phyloP scores from a whole-genome alignment of 495 filamentous ascomycete genomes.

The Neurospora sp. region DNA sequence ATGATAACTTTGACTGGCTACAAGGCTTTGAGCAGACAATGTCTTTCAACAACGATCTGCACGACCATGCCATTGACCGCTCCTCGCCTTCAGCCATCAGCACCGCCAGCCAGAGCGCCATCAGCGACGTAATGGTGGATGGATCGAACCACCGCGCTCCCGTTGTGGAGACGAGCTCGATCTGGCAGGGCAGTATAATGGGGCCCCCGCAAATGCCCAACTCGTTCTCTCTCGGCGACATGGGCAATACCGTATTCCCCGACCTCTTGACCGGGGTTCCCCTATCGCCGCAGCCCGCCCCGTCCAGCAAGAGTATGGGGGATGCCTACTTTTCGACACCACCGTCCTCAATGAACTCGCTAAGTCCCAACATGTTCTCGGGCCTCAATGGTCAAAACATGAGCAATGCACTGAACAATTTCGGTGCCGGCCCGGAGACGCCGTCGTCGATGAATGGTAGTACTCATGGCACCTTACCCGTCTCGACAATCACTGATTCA shows the following conservation, averaged over 20 bases:
- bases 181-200: conserved; percentile 62
- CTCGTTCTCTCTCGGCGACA: conserved; percentile 49
- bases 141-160: conserved; percentile 53
- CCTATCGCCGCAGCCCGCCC: conserved; percentile 50
- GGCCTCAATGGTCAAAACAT: conserved; percentile 43
- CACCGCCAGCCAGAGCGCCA: conserved; percentile 80
- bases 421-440: conserved; percentile 52
- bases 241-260: conserved; percentile 43
- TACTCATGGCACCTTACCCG: conserved; percentile 45
- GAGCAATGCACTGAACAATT: conserved; percentile 47
- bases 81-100: conserved; percentile 94
- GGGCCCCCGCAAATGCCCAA: conserved; percentile 47
- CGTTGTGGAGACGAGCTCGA: conserved; percentile 36
- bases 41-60: conserved; percentile 51
- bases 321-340: conserved; percentile 51
- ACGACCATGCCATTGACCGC: conserved; percentile 75
- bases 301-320: conserved; percentile 35
- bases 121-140: conserved; percentile 88
- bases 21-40: conserved; percentile 69
- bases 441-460: conserved; percentile 57
- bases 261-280: conserved; percentile 51
- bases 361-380: conserved; percentile 41
- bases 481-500: conserved; percentile 78
- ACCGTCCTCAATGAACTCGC: conserved; percentile 58
- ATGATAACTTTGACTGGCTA: conserved; percentile 79